phyloP scores from a whole-genome alignment of 306 rosid species.

The Oemleria cerasiformis region DNA sequence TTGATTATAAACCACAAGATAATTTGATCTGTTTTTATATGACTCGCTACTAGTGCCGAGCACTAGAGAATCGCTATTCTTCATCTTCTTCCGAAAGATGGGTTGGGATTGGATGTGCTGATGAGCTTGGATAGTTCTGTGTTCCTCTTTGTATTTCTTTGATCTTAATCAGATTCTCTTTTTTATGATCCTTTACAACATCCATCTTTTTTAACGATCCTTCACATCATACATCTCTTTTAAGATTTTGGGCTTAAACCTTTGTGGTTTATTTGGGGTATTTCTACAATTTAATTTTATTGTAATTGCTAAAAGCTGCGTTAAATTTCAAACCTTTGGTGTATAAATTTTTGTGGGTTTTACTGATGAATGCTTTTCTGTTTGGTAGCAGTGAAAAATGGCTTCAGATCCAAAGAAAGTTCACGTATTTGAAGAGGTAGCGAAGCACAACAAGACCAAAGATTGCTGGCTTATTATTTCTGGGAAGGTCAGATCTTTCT shows the following conservation, averaged over 20 bases:
- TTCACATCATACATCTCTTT: neutral
- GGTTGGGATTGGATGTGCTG: no score
- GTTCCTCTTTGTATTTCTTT: neutral
- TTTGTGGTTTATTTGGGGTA: neutral
- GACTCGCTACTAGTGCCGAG: no score
- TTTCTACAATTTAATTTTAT: slow-evolving; percentile 1
- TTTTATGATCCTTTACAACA: neutral
- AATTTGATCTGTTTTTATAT: no score
- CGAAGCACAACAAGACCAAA: slow-evolving; percentile 66
- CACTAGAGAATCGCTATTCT: no score
- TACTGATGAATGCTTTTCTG: neutral
- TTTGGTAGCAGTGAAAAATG: slow-evolving; percentile 45
- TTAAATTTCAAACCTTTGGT: slow-evolving; percentile 16
- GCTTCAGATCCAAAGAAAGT: slow-evolving; percentile 61
- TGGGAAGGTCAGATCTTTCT: slow-evolving; percentile 68
- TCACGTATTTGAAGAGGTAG: slow-evolving; percentile 63
- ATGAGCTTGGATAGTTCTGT: no score
- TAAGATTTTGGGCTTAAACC: neutral
- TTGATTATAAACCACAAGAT: no score
- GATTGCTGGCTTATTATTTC: slow-evolving; percentile 90
- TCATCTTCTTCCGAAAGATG: no score
- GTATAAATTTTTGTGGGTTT: slow-evolving; percentile 27
- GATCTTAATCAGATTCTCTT: slow-evolving; percentile 1
- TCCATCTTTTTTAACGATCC: neutral
- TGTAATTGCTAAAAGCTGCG: slow-evolving; percentile 14